A percentile compares a stretch with the other conserved stretches of the same genome.
Evolutionary conservation across 805 yeast species (phyloP).

Genomic region (Ogataea glucozyma): DNA sequence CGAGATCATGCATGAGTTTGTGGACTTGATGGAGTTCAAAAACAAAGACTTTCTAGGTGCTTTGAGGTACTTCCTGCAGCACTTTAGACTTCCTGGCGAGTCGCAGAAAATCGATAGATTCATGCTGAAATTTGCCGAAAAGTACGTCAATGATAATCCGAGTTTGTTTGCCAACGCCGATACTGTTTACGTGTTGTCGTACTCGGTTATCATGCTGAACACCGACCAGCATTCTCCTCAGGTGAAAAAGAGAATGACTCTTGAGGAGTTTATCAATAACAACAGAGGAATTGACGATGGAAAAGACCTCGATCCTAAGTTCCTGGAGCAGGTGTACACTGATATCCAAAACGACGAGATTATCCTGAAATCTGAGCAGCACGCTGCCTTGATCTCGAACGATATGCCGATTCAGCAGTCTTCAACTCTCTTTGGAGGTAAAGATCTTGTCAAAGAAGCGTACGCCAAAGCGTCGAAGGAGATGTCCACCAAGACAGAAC

Average conservation of each 20-base stretch:
- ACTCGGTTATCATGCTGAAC: slow-evolving; percentile 88
- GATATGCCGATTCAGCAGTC: slow-evolving; percentile 42
- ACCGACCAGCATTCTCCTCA: slow-evolving; percentile 93
- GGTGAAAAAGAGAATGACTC: slow-evolving; percentile 82
- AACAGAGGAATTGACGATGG: slow-evolving; percentile 94
- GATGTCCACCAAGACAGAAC: slow-evolving; percentile 86
- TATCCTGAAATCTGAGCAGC: slow-evolving; percentile 89
- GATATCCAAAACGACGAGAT: slow-evolving; percentile 87
- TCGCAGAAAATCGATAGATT: slow-evolving; percentile 96
- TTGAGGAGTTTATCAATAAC: slow-evolving; percentile 82
- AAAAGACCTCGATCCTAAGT: slow-evolving; percentile 74
- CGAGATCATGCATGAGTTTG: slow-evolving; percentile 89
- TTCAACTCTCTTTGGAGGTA: slow-evolving; percentile 58
- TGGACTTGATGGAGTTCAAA: slow-evolving; percentile 80
- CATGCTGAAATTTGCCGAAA: slow-evolving; percentile 95
- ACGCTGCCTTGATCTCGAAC: slow-evolving; percentile 80
- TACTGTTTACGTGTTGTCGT: slow-evolving; percentile 88
- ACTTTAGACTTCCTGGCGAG: slow-evolving; percentile 95
- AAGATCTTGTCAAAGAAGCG: slow-evolving; percentile 75
- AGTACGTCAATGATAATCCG: slow-evolving; percentile 87
- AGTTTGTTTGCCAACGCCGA: slow-evolving; percentile 88
- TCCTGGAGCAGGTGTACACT: slow-evolving; percentile 64
- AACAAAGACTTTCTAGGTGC: slow-evolving; percentile 78
- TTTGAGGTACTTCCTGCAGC: slow-evolving; percentile 77
- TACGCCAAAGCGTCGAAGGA: slow-evolving; percentile 91